phyloP scores from a whole-genome alignment of 805 yeast species.

The Zygotorulaspora florentina region DNA sequence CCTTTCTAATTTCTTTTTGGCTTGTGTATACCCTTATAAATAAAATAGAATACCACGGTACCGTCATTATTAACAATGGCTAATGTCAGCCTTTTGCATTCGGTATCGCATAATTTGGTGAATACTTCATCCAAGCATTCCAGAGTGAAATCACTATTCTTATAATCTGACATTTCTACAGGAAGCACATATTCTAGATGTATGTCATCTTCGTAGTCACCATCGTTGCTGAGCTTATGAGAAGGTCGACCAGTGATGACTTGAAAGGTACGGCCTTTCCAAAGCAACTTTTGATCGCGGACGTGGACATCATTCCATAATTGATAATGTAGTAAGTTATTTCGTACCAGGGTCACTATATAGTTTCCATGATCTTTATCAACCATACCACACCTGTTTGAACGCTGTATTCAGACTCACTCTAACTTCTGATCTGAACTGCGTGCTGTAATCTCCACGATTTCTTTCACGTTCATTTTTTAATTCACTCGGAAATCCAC shows the following conservation, averaged over 20 bases:
- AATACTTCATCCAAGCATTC: constrained; percentile 24
- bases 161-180: constrained; percentile 29
- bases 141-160: constrained; percentile 21
- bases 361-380: constrained; percentile 47
- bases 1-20: constrained; percentile 50
- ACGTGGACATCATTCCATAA: constrained; percentile 26
- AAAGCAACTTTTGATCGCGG: constrained; percentile 11
- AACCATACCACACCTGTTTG: too few relatives aligned
- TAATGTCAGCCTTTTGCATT: constrained; percentile 43
- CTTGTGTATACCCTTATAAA: constrained; percentile 60
- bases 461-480: not conserved
- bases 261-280: constrained; percentile 14
- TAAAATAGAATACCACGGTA: constrained; percentile 64
- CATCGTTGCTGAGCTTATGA: constrained; percentile 25
- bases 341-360: constrained; percentile 40
- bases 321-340: constrained; percentile 28
- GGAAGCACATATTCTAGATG: constrained; percentile 29
- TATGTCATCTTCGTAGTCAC: constrained; percentile 7
- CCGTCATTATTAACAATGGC: constrained; percentile 64
- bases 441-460: too few relatives aligned
- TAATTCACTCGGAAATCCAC: not conserved
- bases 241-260: constrained; percentile 25
- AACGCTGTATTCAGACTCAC: too few relatives aligned
- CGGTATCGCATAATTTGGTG: constrained; percentile 13
- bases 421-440: not conserved